Base-by-base conservation (phyloP, 2,329 filamentous ascomycete species). In the Aspergillus phoenicis region DNA sequence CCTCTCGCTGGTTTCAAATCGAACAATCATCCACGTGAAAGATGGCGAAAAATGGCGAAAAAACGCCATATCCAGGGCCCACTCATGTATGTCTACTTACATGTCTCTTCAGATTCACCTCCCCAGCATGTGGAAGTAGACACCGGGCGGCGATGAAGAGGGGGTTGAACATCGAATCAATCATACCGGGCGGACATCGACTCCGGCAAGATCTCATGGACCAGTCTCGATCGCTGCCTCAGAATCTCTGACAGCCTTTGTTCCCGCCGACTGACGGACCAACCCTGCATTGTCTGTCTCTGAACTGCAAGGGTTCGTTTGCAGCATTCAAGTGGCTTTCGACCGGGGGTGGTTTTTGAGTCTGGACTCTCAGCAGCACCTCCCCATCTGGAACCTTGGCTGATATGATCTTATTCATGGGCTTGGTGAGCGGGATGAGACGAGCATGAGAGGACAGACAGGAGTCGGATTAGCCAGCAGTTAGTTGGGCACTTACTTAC, bases 271-370 rank as follows among this genome's bases (percentile, higher is more conserved):
- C 28, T 26, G 38, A 55, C 41, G 20, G 51, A 39, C 24, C 24
- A 45, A 17, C 38, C 51, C 52, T 55, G 52, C 38, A 55, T 55
- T 55, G 52, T 55, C 39, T 45, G 45, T 55, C 39, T 55, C 52
- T 13, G 13, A 15, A 55, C 52, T 55, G 52, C 52, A 55, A 55
- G 52, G 52, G 52, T 55, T 41, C 52, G n/a, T 55, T 41, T 39
- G 22, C 38, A 45, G 39, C 52, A 55, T 55, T 55, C 52, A 55
- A 26, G 52, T 55, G 52, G 52, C 52, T 47, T 45, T 30, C 26
- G 47, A 30, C 52, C 28, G 24, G 22, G 52, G 39, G 17, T 33
- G 15, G 36, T 5, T 33, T 33, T 38, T 38, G 52, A 28, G 52
- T 47, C 52, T 55, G 38, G 52, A 43, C 52, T 43, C 52, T 30